Conservation (phyloP, 2,329 filamentous ascomycete species). For the Aspergillus fijiensis region DNA sequence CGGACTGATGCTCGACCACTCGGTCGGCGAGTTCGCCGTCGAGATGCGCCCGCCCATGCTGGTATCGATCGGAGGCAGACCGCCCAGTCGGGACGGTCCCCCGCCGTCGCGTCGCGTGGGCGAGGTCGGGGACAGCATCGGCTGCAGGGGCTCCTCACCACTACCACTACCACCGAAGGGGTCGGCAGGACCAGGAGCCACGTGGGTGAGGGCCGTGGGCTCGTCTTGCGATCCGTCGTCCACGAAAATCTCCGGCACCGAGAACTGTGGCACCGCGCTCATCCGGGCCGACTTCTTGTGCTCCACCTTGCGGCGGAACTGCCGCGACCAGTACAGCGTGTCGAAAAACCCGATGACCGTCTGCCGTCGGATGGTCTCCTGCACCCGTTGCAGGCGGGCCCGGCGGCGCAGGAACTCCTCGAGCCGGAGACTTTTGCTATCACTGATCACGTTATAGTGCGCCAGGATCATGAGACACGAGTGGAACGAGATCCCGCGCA, state of each 20-base stretch:
- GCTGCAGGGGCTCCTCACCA: conserved; percentile 15
- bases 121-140: conserved; percentile 37
- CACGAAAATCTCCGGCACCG: conserved; percentile 85
- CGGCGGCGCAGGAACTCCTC: conserved; percentile 93
- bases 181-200: conserved; percentile 9
- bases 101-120: conserved; percentile 26
- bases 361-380: conserved; percentile 88
- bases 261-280: conserved; percentile 73
- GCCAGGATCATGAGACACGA: conserved; percentile 91
- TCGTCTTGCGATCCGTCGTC: conserved; percentile 65
- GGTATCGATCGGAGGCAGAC: conserved; percentile 52
- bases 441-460: conserved; percentile 97
- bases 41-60: conserved; percentile 42
- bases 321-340: conserved; percentile 80
- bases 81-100: conserved; percentile 22
- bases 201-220: conserved; percentile 17
- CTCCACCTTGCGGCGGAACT: conserved; percentile 74
- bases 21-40: conserved; percentile 38
- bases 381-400: conserved; percentile 85
- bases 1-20: conserved; percentile 56
- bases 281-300: conserved; percentile 73
- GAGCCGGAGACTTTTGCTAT: conserved; percentile 90
- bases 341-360: conserved; percentile 95
- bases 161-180: too few species aligned
- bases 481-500: conserved; percentile 87